Evolutionary conservation across 345 rosid species (phyloP).

Genomic region (Aquilaria sinensis): DNA sequence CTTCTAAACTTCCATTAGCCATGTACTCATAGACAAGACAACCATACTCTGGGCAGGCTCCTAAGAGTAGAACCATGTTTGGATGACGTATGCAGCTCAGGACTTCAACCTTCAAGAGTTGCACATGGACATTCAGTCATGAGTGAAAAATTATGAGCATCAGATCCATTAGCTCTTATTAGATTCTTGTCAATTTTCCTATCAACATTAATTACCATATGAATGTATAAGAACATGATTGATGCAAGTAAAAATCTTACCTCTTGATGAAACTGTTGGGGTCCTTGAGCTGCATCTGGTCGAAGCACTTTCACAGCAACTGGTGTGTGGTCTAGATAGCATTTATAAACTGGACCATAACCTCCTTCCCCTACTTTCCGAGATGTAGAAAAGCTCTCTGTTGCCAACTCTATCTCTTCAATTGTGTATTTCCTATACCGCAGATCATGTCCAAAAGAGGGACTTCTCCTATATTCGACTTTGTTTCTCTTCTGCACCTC

Average conservation of each 20-base stretch:
- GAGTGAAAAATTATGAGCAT: neutral
- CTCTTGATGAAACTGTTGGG: conserved; percentile 79
- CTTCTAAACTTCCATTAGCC: conserved; percentile 93
- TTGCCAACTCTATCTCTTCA: conserved; percentile 76
- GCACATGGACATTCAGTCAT: neutral
- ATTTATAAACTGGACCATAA: conserved; percentile 77
- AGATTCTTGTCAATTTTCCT: neutral
- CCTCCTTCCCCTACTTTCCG: conserved; percentile 96
- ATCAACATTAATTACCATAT: no score
- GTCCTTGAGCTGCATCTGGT: conserved; percentile 85
- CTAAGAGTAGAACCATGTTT: conserved; percentile 93
- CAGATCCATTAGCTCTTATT: neutral
- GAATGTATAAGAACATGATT: no score
- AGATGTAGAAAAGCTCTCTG: conserved; percentile 38
- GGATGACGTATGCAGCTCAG: conserved; percentile 80
- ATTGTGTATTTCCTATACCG: conserved; percentile 59
- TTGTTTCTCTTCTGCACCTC: conserved; percentile 53
- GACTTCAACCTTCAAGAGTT: conserved; percentile 56
- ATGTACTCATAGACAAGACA: conserved; percentile 86
- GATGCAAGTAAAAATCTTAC: conserved; percentile 13
- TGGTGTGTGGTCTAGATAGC: conserved; percentile 59
- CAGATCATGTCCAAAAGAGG: conserved; percentile 21
- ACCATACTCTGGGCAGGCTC: conserved; percentile 86
- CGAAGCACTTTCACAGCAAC: conserved; percentile 84
- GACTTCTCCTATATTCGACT: conserved; percentile 30